A percentile compares a stretch with the other conserved stretches of the same genome.
These are phyloP conservation scores for Hypholoma fasciculare DNA, from an alignment of 768 basidiomycete species.

Conservation along the genomic window DNA sequence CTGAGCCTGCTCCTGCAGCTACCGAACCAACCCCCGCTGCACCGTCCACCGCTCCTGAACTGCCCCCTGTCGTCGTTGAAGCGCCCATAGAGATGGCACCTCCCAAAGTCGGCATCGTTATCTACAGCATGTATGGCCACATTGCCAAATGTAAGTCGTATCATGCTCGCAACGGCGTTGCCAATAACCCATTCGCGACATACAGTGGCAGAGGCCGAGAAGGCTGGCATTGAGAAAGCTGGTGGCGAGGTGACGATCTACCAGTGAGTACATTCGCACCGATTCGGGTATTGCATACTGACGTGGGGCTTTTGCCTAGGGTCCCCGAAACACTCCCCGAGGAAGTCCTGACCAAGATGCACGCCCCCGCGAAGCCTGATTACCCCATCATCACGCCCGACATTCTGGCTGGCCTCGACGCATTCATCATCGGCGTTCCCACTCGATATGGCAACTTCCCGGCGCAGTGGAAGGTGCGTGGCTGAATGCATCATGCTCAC, in stretches of 20 bases:
- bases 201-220: slow-evolving; percentile 63
- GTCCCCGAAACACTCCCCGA: slow-evolving; percentile 76
- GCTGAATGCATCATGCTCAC: neutral
- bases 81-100: slow-evolving; percentile 34
- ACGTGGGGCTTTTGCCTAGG: slow-evolving; percentile 31
- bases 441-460: slow-evolving; percentile 84
- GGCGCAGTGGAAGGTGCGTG: slow-evolving; percentile 71
- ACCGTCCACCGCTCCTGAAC: slow-evolving; percentile 12
- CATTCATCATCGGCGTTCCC: slow-evolving; percentile 74
- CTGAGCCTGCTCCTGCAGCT: slow-evolving; percentile 9
- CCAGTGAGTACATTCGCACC: slow-evolving; percentile 42
- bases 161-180: neutral
- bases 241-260: slow-evolving; percentile 53
- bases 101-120: slow-evolving; percentile 66
- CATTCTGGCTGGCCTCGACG: slow-evolving; percentile 63
- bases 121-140: slow-evolving; percentile 72
- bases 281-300: neutral
- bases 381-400: slow-evolving; percentile 68
- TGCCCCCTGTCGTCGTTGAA: slow-evolving; percentile 9
- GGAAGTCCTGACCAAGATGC: slow-evolving; percentile 68
- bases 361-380: slow-evolving; percentile 67
- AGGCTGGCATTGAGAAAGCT: slow-evolving; percentile 46
- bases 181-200: neutral
- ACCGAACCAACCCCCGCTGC: slow-evolving; percentile 11
- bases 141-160: slow-evolving; percentile 35